phyloP scores from a whole-genome alignment of 2,329 filamentous ascomycete species.

The Aspergillus sp. region DNA sequence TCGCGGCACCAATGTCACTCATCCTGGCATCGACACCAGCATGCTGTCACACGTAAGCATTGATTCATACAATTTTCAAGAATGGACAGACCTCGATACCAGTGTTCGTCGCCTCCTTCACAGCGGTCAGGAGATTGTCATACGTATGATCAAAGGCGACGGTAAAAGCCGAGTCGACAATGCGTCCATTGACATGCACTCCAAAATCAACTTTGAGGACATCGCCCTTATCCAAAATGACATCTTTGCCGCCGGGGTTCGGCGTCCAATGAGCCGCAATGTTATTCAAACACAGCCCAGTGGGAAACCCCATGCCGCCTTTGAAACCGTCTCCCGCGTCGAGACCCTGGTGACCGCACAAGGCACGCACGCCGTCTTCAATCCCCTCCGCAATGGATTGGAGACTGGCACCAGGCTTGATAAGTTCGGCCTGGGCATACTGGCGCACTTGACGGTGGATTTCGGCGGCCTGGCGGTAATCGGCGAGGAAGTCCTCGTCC shows the following conservation, averaged over 20 bases:
- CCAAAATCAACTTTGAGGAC: conserved; percentile 83
- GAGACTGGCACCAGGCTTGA: conserved; percentile 52
- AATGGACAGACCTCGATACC: conserved; percentile 41
- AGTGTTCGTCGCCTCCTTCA: conserved; percentile 51
- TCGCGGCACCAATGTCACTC: conserved; percentile 55
- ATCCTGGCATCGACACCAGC: conserved; percentile 58
- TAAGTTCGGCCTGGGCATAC: conserved; percentile 45
- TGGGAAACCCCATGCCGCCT: conserved; percentile 57
- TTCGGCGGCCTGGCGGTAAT: conserved; percentile 59
- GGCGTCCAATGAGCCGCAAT: conserved; percentile 57
- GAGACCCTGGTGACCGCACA: conserved; percentile 52
- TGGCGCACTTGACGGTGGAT: conserved; percentile 56
- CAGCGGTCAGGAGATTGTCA: conserved; percentile 70
- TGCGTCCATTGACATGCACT: conserved; percentile 75
- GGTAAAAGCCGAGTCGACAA: conserved; percentile 80
- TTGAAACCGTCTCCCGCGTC: conserved; percentile 52
- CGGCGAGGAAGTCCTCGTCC: conserved; percentile 49
- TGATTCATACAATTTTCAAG: background rate
- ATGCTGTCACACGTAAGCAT: conserved; percentile 31
- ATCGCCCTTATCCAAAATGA: conserved; percentile 68
- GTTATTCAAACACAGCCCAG: conserved; percentile 55
- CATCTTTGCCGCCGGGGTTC: conserved; percentile 63
- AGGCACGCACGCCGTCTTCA: conserved; percentile 53
- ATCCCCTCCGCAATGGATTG: conserved; percentile 53
- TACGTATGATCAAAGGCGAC: conserved; percentile 73